A percentile compares a stretch with the other conserved stretches of the same genome.
Conservation (phyloP, 2,329 filamentous ascomycete species). For the Aphanocladium album region DNA sequence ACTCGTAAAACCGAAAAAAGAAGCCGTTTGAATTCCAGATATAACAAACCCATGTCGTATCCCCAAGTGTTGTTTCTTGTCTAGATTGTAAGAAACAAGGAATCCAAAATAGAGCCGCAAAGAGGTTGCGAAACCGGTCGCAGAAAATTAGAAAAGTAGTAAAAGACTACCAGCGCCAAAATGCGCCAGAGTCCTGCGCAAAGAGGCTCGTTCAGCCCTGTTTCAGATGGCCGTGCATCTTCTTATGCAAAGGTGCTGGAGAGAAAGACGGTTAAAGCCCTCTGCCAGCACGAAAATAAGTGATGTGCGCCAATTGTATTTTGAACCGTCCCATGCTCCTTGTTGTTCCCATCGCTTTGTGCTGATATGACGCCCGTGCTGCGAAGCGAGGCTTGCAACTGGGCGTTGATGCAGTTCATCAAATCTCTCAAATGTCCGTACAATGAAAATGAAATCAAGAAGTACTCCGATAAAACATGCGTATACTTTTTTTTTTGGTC, state of each 20-base stretch:
- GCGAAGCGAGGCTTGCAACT: not conserved
- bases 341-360: not conserved
- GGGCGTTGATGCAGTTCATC: not conserved
- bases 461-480: not conserved
- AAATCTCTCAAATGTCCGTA: not conserved
- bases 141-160: not conserved
- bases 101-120: not conserved
- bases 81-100: not conserved
- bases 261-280: not conserved
- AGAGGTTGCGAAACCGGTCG: conserved; percentile 1
- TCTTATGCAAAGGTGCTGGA: not conserved
- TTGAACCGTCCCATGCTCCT: not conserved
- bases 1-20: not conserved
- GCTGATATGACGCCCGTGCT: not conserved
- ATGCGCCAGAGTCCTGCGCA: not conserved
- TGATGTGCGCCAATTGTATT: not conserved
- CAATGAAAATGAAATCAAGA: not conserved
- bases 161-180: not conserved
- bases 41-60: not conserved
- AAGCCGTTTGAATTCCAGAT: not conserved
- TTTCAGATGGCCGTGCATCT: not conserved
- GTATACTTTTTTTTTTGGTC: not conserved
- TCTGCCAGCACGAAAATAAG: not conserved
- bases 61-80: not conserved
- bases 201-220: not conserved